Evolutionary conservation across 140 eudicot species (phyloP).

Genomic region (Flaveria floridana): DNA sequence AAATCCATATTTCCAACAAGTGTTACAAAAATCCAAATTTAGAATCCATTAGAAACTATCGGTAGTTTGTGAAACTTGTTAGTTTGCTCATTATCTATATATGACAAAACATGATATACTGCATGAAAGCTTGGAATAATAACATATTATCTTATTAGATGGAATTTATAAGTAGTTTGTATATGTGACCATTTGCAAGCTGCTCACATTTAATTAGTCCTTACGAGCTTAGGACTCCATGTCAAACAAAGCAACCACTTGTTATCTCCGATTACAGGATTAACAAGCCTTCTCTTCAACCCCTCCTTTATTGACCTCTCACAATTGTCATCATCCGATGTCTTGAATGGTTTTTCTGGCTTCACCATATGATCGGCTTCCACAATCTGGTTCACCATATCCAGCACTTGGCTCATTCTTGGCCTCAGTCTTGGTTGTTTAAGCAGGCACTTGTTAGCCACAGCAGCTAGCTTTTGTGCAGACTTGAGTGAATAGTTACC

Average conservation of each 20-base stretch:
- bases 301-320: slow-evolving; percentile 38
- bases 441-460: slow-evolving; percentile 73
- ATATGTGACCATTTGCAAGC: background rate
- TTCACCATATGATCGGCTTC: slow-evolving; percentile 29
- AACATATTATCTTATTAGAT: slow-evolving; percentile 13
- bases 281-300: slow-evolving; percentile 52
- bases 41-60: no score
- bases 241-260: slow-evolving; percentile 50
- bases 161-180: slow-evolving; percentile 1
- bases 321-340: slow-evolving; percentile 23
- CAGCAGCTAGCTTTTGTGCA: slow-evolving; percentile 76
- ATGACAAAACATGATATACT: slow-evolving; percentile 3
- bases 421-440: slow-evolving; percentile 68
- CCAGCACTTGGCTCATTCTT: slow-evolving; percentile 73
- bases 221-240: slow-evolving; percentile 49
- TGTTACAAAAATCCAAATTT: no score
- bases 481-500: slow-evolving; percentile 64
- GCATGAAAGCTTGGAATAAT: slow-evolving; percentile 2
- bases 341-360: slow-evolving; percentile 28
- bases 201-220: slow-evolving; percentile 25
- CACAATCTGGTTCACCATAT: slow-evolving; percentile 53
- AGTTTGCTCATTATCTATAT: no score
- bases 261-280: slow-evolving; percentile 47
- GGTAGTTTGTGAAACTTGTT: no score
- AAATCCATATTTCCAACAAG: no score